These are phyloP conservation scores for Apiotrichum sp. DNA, from an alignment of 1,284 basidiomycete species.

Conservation along the genomic window DNA sequence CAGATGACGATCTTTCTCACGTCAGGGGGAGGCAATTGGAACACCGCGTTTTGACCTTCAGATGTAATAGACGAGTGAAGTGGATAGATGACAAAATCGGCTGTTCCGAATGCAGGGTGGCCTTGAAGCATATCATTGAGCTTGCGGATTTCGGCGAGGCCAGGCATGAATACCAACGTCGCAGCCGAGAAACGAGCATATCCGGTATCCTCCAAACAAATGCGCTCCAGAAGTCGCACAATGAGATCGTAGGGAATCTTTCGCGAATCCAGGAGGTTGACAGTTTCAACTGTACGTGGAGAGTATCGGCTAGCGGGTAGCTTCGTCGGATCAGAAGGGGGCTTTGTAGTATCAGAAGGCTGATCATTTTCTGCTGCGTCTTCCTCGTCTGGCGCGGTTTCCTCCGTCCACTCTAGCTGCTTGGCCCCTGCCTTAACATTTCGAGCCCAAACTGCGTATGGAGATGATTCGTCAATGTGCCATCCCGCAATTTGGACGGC, in stretches of 20 bases:
- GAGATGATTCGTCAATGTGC: conserved; percentile 74
- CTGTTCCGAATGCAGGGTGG: conserved; percentile 67
- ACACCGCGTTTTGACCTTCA: conserved; percentile 84
- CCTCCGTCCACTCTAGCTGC: conserved; percentile 66
- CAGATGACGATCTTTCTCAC: conserved; percentile 84
- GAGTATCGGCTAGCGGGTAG: conserved; percentile 50
- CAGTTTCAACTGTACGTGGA: conserved; percentile 68
- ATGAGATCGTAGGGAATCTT: conserved; percentile 87
- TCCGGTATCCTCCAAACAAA: conserved; percentile 66
- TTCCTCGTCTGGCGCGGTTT: conserved; percentile 60
- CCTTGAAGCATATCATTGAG: conserved; percentile 74
- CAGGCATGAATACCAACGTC: conserved; percentile 89
- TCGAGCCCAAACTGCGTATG: conserved; percentile 65
- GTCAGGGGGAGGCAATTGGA: conserved; percentile 73
- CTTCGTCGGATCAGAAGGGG: conserved; percentile 49
- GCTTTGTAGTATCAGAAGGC: conserved; percentile 57
- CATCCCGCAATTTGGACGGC: conserved; percentile 83
- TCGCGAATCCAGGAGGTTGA: conserved; percentile 83
- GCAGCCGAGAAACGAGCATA: conserved; percentile 63
- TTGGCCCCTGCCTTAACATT: conserved; percentile 43
- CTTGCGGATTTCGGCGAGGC: conserved; percentile 80
- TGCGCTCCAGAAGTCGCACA: conserved; percentile 70
- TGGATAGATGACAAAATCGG: conserved; percentile 71
- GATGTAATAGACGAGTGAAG: conserved; percentile 90
- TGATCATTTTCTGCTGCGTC: conserved; percentile 53